Percentiles rank a stretch among this genome's conserved stretches.
phyloP scores from a whole-genome alignment of 2,329 filamentous ascomycete species.

The Cladorrhinum sp. region DNA sequence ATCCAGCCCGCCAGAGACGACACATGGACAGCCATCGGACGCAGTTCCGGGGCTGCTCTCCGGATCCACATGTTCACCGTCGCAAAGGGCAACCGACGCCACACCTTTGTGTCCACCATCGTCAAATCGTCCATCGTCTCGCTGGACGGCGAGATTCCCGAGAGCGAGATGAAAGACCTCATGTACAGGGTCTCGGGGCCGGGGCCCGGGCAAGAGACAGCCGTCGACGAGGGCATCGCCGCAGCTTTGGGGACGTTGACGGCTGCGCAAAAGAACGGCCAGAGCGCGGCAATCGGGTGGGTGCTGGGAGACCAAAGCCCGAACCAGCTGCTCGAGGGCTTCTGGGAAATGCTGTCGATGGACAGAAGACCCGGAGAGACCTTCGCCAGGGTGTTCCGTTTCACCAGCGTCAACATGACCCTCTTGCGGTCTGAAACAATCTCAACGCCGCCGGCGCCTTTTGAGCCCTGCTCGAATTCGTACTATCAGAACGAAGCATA shows the following conservation, averaged over 20 bases:
- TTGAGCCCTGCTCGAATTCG: neutral
- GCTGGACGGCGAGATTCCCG: neutral
- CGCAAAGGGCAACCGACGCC: conserved; percentile 3
- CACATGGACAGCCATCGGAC: neutral
- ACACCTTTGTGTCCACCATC: conserved; percentile 6
- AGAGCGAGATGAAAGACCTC: conserved; percentile 1
- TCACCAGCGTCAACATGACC: conserved; percentile 7
- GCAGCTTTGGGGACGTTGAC: neutral
- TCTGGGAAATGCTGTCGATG: neutral
- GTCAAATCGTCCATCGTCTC: conserved; percentile 3
- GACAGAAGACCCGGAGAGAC: neutral
- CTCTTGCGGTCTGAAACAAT: conserved; percentile 6
- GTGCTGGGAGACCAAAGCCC: neutral
- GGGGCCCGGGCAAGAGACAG: neutral
- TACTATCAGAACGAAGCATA: neutral
- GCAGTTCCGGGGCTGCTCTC: neutral
- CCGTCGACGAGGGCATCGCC: neutral
- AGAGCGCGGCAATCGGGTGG: neutral
- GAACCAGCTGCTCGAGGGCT: neutral
- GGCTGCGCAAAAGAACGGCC: neutral
- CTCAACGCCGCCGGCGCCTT: neutral
- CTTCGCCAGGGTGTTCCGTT: neutral
- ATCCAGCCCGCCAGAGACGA: neutral
- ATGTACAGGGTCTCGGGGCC: neutral
- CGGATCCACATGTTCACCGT: conserved; percentile 6